phyloP scores from a whole-genome alignment of 2,329 filamentous ascomycete genomes.

The Cladosporium austrohemisphaericum region DNA sequence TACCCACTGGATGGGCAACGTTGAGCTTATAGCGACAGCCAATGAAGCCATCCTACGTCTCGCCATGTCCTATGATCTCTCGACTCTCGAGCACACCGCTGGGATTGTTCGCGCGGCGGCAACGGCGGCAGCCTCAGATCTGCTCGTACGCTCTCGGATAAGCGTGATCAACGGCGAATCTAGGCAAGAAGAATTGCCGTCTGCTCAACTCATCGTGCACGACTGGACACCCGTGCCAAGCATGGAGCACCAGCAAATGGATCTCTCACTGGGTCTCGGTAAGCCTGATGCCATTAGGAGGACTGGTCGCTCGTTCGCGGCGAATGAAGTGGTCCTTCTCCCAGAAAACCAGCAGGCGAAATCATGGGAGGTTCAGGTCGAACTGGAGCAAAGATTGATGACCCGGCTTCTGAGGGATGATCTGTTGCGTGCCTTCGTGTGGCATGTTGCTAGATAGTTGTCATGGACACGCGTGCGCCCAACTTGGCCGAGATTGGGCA shows the following conservation, averaged over 20 bases:
- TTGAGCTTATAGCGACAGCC: slow-evolving; percentile 9
- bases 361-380: slow-evolving; percentile 25
- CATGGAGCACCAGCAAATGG: slow-evolving; percentile 14
- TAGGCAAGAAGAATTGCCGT: slow-evolving; percentile 5
- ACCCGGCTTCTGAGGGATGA: slow-evolving; percentile 19
- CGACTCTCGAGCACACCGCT: slow-evolving; percentile 12
- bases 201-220: slow-evolving; percentile 19
- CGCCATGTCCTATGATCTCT: slow-evolving; percentile 18
- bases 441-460: not conserved
- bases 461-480: not conserved
- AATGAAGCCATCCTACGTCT: slow-evolving; percentile 14
- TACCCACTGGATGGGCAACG: slow-evolving; percentile 19
- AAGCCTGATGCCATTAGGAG: slow-evolving; percentile 19
- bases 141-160: slow-evolving; percentile 19
- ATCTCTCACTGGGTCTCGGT: slow-evolving; percentile 22
- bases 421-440: not conserved
- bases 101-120: not conserved
- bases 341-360: slow-evolving; percentile 17
- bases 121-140: slow-evolving; percentile 14
- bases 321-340: slow-evolving; percentile 19
- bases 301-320: slow-evolving; percentile 15
- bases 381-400: slow-evolving; percentile 19
- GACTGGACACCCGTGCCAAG: slow-evolving; percentile 20
- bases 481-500: not conserved
- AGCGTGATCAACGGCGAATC: slow-evolving; percentile 19